A percentile compares a stretch with the other conserved stretches of the same genome.
Evolutionary conservation across 148 eudicot genomes (phyloP).

Genomic region (Tetragonia tetragonoides): DNA sequence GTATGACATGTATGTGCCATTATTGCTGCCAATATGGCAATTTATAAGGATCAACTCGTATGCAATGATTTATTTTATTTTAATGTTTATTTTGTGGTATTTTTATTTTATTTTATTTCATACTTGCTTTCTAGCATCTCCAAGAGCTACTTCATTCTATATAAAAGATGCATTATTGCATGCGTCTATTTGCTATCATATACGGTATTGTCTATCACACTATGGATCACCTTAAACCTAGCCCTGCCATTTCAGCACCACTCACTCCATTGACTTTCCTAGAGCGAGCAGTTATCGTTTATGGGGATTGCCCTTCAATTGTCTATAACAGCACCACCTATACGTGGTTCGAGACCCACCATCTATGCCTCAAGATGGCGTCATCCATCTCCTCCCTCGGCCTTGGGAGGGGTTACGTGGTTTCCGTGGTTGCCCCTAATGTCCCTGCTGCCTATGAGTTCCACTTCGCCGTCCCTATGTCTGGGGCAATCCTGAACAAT

Average conservation of each 20-base stretch:
- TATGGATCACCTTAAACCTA: constrained; percentile 29
- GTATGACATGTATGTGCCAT: no score
- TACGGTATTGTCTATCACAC: no score
- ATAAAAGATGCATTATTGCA: no score
- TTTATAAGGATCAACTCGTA: no score
- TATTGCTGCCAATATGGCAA: no score
- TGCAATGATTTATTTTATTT: no score
- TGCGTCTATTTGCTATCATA: no score
- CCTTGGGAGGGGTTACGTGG: constrained; percentile 41
- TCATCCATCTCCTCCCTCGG: constrained; percentile 54
- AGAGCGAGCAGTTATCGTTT: constrained; percentile 57
- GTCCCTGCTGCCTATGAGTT: constrained; percentile 77
- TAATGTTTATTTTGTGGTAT: no score
- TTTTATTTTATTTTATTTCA: no score
- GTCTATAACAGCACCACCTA: constrained; percentile 40
- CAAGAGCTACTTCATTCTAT: no score
- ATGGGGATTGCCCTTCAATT: constrained; percentile 54
- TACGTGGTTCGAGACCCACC: constrained; percentile 65
- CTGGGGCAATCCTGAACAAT: constrained; percentile 52
- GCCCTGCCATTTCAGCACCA: constrained; percentile 47
- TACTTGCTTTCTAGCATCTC: no score
- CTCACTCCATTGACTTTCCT: constrained; percentile 59
- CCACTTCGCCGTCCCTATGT: constrained; percentile 71
- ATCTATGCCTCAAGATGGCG: constrained; percentile 52
- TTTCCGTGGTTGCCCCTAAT: constrained; percentile 69